Evolutionary conservation across 768 basidiomycete genomes (phyloP), one percentile per base, ranked within the genome.

Genomic region (Cystofilobasidium capitatum): DNA sequence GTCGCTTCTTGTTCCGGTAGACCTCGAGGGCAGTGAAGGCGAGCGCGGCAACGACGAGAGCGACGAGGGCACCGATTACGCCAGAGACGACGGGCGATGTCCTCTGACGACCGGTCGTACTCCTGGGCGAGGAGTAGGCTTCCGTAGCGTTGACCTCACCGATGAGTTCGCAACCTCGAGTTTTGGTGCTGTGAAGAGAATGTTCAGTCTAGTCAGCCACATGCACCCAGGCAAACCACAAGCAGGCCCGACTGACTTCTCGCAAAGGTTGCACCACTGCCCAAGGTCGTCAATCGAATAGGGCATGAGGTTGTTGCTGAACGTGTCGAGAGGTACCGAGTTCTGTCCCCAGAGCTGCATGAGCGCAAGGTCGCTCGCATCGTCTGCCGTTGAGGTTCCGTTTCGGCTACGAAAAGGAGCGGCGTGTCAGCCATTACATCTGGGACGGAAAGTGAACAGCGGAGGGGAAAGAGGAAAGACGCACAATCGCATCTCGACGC

Each of bases 401-500:
- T 74, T 74, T 20, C 70, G 66, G 71, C 70, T 70, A 45, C 14
- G n/a, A 16, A 26, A 2, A 14, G 20, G 3, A 36, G n/a, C 10
- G n/a, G 24, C n/a, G 20, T 40, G 57, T 39, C 2, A 16, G 44
- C 4, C n/a, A 44, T n/a, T 20, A 3, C 44, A 26, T 9, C 16
- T 4, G 24, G 10, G 40, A 45, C 5, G 24, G 33, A 16, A n/a
- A 62, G 20, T 13, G 20, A 39, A 22, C 13, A 10, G 31, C 36
- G 39, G n/a, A 26, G n/a, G 22, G 22, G 35, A 31, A 42, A 35
- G 35, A 17, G 62, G 2, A n/a, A 9, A 31, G 1, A 67, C 70
- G 55, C 33, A 72, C 71, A 76, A 74, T 12, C 71, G 72, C 70
- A 76, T 70, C n/a, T 71, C 64, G 29, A 76, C 70, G 42, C 70